A percentile compares a stretch with the other conserved stretches of the same genome.
Evolutionary conservation across 495 filamentous ascomycete genomes (phyloP).

Genomic region (Daldinia childiae): DNA sequence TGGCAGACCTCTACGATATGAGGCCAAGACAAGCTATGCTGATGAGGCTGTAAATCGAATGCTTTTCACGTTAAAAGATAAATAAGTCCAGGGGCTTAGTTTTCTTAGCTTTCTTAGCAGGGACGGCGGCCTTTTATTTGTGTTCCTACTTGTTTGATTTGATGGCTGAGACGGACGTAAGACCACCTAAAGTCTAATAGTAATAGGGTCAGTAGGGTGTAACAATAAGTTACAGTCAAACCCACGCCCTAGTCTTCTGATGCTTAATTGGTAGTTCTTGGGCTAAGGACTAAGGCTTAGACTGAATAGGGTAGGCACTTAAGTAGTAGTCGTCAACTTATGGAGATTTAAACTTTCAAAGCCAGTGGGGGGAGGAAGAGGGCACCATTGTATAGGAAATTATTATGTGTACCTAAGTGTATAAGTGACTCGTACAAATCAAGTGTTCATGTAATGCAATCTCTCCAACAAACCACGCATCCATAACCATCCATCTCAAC

Average conservation of each 20-base stretch:
- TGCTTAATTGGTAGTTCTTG: conserved; percentile 8
- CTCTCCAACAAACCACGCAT: conserved; percentile 33
- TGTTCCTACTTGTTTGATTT: conserved; percentile 13
- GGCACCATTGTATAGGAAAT: conserved; percentile 29
- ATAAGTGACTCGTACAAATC: conserved; percentile 6
- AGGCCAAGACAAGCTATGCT: conserved; percentile 31
- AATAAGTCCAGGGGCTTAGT: conserved; percentile 27
- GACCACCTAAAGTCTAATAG: conserved; percentile 10
- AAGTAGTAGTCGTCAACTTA: conserved; percentile 3
- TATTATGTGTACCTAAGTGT: not conserved
- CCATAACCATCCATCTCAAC: conserved; percentile 29
- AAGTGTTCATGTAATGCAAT: conserved; percentile 2
- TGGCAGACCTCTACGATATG: conserved; percentile 34
- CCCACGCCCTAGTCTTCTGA: conserved; percentile 14
- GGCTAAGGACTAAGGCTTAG: conserved; percentile 23
- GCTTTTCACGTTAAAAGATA: conserved; percentile 24
- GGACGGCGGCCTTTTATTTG: conserved; percentile 24
- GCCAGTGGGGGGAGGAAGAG: not conserved
- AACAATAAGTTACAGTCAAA: conserved; percentile 29
- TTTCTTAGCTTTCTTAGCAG: conserved; percentile 16
- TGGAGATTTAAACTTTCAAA: conserved; percentile 1
- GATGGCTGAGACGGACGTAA: conserved; percentile 17
- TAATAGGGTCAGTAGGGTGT: too few relatives aligned
- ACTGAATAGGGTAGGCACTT: conserved; percentile 16
- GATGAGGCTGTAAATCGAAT: conserved; percentile 12